Conservation (phyloP, 305 asterid genomes). For the Ilex paraguariensis region DNA sequence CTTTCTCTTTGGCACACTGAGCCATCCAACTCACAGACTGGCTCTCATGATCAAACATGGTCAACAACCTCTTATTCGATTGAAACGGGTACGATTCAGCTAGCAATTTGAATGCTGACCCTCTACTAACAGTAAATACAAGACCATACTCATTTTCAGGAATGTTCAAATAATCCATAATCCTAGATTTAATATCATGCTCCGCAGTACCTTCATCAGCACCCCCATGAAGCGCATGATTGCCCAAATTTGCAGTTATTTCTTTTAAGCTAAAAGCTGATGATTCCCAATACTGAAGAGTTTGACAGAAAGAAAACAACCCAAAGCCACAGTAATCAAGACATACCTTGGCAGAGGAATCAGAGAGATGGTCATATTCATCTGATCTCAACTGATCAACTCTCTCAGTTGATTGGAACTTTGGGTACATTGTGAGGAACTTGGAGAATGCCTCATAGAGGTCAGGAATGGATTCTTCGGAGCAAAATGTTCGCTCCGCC, state of each 20-base stretch:
- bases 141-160: slow-evolving; percentile 31
- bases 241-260: slow-evolving; percentile 29
- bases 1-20: slow-evolving; percentile 30
- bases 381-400: slow-evolving; percentile 27
- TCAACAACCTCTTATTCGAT: slow-evolving; percentile 24
- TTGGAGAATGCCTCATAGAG: slow-evolving; percentile 19
- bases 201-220: slow-evolving; percentile 32
- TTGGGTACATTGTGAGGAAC: slow-evolving; percentile 26
- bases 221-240: slow-evolving; percentile 31
- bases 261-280: slow-evolving; percentile 27
- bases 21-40: slow-evolving; percentile 33
- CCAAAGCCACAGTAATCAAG: slow-evolving; percentile 41
- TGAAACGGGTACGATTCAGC: slow-evolving; percentile 33
- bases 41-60: slow-evolving; percentile 35
- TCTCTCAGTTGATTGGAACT: slow-evolving; percentile 25
- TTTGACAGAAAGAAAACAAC: slow-evolving; percentile 28
- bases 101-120: slow-evolving; percentile 27
- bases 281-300: slow-evolving; percentile 26
- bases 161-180: slow-evolving; percentile 31
- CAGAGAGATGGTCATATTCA: slow-evolving; percentile 27
- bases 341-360: slow-evolving; percentile 28
- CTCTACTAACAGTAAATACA: slow-evolving; percentile 33
- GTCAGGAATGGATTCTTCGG: slow-evolving; percentile 23
- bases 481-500: slow-evolving; percentile 10
- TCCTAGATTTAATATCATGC: slow-evolving; percentile 25